Evolutionary conservation across 257 asterid species (phyloP).

Genomic region (Lantana camara): DNA sequence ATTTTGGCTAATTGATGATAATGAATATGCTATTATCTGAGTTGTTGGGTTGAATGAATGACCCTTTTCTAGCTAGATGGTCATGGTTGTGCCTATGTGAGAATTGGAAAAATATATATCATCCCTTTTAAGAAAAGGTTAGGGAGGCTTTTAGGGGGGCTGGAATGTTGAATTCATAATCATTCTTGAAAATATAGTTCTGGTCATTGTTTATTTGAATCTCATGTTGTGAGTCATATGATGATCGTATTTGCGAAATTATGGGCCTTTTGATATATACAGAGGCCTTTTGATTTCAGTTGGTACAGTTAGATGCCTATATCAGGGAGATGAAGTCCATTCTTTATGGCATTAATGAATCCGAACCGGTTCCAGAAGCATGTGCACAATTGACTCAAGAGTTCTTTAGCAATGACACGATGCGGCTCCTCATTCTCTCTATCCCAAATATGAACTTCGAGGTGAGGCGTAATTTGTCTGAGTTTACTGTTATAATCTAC

Average conservation of each 20-base stretch:
- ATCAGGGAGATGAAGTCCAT: constrained; percentile 69
- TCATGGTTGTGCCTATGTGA: background rate
- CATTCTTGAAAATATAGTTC: background rate
- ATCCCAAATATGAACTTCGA: constrained; percentile 79
- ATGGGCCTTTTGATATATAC: constrained; percentile 6
- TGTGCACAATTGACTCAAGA: constrained; percentile 75
- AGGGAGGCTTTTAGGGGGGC: background rate
- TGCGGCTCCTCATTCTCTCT: constrained; percentile 67
- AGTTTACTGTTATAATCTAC: too few species aligned
- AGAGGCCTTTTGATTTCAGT: constrained; percentile 43
- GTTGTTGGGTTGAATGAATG: background rate
- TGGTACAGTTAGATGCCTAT: constrained; percentile 53
- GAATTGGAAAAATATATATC: background rate
- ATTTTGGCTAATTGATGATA: background rate
- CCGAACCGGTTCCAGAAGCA: constrained; percentile 78
- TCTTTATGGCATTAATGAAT: constrained; percentile 66
- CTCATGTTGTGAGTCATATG: background rate
- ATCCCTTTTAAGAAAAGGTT: background rate
- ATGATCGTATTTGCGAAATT: background rate
- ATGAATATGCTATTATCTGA: background rate
- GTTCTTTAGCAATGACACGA: constrained; percentile 61
- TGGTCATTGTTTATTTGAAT: background rate
- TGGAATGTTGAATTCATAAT: background rate
- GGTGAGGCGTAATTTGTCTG: constrained; percentile 38
- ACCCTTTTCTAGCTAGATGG: background rate